A percentile compares a stretch with the other conserved stretches of the same genome.
These are phyloP conservation scores for Wallacemonas collosoma DNA, from an alignment of 208 protist species.

Conservation along the genomic window DNA sequence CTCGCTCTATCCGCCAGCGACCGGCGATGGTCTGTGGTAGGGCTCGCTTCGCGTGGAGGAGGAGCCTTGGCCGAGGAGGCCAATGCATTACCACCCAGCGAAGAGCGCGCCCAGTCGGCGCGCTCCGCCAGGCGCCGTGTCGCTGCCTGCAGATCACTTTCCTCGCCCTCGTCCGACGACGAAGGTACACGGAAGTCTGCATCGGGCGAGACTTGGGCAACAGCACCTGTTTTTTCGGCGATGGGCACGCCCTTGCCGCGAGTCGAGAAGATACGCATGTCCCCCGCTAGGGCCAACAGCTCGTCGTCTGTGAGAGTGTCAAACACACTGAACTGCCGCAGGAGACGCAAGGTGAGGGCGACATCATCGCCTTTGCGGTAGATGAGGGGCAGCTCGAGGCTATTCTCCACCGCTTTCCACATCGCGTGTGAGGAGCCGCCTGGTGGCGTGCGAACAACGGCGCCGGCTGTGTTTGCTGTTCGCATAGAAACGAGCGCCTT, in stretches of 20 bases:
- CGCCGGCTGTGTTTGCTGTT: neutral
- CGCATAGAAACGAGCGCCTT: slow-evolving; percentile 1
- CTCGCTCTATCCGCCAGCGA: neutral
- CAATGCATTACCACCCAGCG: no score
- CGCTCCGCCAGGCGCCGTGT: no score
- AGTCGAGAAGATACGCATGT: slow-evolving; percentile 47
- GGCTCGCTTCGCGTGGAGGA: neutral
- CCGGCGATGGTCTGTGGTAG: neutral
- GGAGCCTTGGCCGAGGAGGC: neutral
- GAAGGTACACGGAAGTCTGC: neutral
- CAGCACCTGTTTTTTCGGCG: slow-evolving; percentile 7
- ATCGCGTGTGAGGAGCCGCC: neutral
- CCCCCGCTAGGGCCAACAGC: slow-evolving; percentile 48
- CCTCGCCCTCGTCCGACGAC: slow-evolving; percentile 8
- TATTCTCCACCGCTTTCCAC: slow-evolving; percentile 55
- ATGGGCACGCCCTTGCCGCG: slow-evolving; percentile 12
- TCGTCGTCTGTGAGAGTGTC: slow-evolving; percentile 47
- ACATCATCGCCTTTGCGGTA: slow-evolving; percentile 60
- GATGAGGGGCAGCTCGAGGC: slow-evolving; percentile 54
- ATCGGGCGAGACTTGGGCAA: neutral
- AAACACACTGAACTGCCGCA: slow-evolving; percentile 54
- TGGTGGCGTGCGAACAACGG: neutral
- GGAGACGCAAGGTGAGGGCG: slow-evolving; percentile 35
- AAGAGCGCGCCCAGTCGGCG: no score
- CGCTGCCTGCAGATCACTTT: neutral